A percentile compares a stretch with the other conserved stretches of the same genome.
Conservation (phyloP, 768 basidiomycete species). For the Mycena indigotica region DNA sequence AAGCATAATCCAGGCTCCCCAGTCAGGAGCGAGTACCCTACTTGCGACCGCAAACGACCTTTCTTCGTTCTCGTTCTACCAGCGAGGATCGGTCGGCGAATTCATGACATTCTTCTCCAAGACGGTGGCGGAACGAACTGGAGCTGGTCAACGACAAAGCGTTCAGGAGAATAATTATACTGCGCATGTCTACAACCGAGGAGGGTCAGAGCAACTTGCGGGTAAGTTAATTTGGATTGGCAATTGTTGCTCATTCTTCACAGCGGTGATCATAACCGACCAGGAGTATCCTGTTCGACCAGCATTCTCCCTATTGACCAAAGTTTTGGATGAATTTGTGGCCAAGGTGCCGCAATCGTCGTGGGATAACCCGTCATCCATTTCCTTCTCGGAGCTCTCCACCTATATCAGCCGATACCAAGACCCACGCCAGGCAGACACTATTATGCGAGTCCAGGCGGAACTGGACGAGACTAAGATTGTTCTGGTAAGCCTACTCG, state of each 20-base stretch:
- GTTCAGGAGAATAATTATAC: conserved; percentile 93
- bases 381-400: conserved; percentile 76
- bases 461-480: conserved; percentile 99
- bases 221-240: conserved; percentile 38
- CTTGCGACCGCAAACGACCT: conserved; percentile 78
- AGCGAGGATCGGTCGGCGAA: conserved; percentile 82
- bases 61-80: conserved; percentile 92
- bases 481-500: conserved; percentile 67
- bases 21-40: conserved; percentile 61
- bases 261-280: conserved; percentile 92
- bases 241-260: conserved; percentile 9
- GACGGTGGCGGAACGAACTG: conserved; percentile 89
- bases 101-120: conserved; percentile 94
- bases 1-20: conserved; percentile 69
- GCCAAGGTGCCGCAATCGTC: conserved; percentile 74
- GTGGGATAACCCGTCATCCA: conserved; percentile 64
- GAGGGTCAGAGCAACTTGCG: conserved; percentile 81
- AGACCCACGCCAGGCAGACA: conserved; percentile 95
- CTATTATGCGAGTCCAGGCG: conserved; percentile 97
- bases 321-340: conserved; percentile 90
- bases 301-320: conserved; percentile 92
- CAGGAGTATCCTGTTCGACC: conserved; percentile 96
- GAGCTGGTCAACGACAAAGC: conserved; percentile 86
- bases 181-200: conserved; percentile 91
- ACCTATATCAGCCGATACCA: conserved; percentile 90